phyloP scores from a whole-genome alignment of 78 protist genomes.

The Isochrysis galbana region DNA sequence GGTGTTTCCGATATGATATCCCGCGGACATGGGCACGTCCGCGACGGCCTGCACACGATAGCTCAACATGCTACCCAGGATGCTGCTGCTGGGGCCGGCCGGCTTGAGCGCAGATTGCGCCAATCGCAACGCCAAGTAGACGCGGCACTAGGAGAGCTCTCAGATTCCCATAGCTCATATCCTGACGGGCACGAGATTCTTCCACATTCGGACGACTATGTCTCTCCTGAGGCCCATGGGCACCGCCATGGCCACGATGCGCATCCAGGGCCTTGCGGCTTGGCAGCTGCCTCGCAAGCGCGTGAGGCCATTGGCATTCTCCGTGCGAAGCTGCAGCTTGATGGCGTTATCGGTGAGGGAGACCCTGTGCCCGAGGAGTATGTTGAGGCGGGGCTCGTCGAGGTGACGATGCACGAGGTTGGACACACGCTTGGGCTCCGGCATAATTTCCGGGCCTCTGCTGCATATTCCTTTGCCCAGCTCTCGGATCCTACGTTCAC shows the following conservation, averaged over 20 bases:
- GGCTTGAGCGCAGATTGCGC: not conserved
- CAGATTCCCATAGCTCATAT: not conserved
- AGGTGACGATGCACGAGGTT: constrained; percentile 20
- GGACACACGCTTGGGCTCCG: constrained; percentile 35
- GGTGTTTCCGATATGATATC: not conserved
- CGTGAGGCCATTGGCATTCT: not conserved
- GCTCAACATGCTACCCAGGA: too few species aligned
- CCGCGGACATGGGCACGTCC: not conserved
- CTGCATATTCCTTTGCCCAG: not conserved
- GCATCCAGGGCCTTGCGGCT: not conserved
- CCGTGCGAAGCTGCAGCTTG: not conserved
- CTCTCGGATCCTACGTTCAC: not conserved
- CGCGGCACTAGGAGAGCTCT: not conserved
- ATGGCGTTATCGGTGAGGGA: not conserved
- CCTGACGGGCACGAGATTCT: not conserved
- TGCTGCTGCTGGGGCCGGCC: not conserved
- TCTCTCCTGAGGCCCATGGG: too few species aligned
- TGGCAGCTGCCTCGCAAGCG: too few species aligned
- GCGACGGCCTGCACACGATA: not conserved
- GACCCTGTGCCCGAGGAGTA: not conserved
- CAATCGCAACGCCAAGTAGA: not conserved
- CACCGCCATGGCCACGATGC: not conserved
- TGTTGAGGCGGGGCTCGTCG: not conserved
- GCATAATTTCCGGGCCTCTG: not conserved
- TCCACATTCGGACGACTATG: not conserved